Conservation (phyloP, 78 protist species). For the Tieghemostelium lacteum region DNA sequence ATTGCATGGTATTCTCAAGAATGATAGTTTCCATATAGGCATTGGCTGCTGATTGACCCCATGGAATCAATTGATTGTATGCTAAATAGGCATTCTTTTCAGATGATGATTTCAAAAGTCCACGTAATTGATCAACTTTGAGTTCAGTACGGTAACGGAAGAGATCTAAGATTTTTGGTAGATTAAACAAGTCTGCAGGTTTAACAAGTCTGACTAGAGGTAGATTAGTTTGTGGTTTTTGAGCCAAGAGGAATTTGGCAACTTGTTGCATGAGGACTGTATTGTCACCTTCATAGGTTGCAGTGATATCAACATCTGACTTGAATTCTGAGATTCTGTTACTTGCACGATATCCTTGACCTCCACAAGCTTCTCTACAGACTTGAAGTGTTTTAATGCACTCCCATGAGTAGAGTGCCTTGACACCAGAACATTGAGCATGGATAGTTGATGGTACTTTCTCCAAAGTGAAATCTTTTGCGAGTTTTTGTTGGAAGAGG, state of each 20-base stretch:
- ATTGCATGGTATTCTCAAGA: not conserved
- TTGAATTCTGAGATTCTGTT: constrained; percentile 31
- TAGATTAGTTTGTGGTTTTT: not conserved
- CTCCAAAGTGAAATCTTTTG: not conserved
- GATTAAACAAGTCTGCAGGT: not conserved
- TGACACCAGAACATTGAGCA: constrained; percentile 41
- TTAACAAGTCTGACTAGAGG: not conserved
- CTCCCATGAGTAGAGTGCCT: constrained; percentile 33
- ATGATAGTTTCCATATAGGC: constrained; percentile 18
- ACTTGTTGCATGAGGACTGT: constrained; percentile 81
- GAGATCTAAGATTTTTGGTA: not conserved
- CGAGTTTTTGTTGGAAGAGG: not conserved
- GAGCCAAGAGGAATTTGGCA: constrained; percentile 51
- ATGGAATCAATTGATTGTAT: constrained; percentile 31
- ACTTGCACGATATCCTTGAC: constrained; percentile 39
- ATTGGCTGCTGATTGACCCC: constrained; percentile 1
- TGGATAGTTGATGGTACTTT: constrained; percentile 12
- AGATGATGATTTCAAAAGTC: not conserved
- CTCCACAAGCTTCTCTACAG: constrained; percentile 63
- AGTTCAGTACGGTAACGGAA: constrained; percentile 1
- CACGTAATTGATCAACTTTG: not conserved
- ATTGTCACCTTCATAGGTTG: constrained; percentile 82
- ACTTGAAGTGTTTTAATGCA: constrained; percentile 6
- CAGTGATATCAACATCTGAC: constrained; percentile 19
- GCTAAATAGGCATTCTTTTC: constrained; percentile 11